These are phyloP conservation scores for Monosporascus ibericus DNA, from an alignment of 2,329 filamentous ascomycete species.

Conservation along the genomic window DNA sequence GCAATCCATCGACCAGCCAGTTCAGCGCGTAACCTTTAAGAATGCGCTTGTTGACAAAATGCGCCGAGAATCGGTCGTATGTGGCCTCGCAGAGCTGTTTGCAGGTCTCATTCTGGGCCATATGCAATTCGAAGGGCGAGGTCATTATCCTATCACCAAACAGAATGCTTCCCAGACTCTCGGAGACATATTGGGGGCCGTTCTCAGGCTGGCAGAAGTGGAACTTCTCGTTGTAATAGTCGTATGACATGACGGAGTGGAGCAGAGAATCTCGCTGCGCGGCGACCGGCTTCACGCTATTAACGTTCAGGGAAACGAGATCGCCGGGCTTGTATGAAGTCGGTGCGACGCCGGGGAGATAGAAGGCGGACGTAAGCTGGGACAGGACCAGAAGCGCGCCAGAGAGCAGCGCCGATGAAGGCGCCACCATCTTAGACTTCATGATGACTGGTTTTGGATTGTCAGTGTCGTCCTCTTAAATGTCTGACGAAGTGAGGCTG, in stretches of 20 bases:
- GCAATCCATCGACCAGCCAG: slow-evolving; percentile 91
- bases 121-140: slow-evolving; percentile 85
- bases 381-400: slow-evolving; percentile 45
- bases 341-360: slow-evolving; percentile 91
- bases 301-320: slow-evolving; percentile 81
- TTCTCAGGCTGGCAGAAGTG: slow-evolving; percentile 78
- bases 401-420: slow-evolving; percentile 42
- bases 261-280: slow-evolving; percentile 72
- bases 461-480: not conserved
- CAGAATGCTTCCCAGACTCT: slow-evolving; percentile 90
- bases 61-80: slow-evolving; percentile 58
- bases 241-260: slow-evolving; percentile 89
- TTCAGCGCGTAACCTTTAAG: slow-evolving; percentile 84
- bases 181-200: slow-evolving; percentile 73
- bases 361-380: slow-evolving; percentile 67
- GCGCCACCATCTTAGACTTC: slow-evolving; percentile 40
- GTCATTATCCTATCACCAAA: slow-evolving; percentile 97
- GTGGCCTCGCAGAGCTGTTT: slow-evolving; percentile 67
- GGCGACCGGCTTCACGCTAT: slow-evolving; percentile 81
- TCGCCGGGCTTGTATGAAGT: slow-evolving; percentile 82
- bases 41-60: slow-evolving; percentile 80
- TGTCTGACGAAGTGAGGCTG: not conserved
- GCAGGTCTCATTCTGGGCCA: slow-evolving; percentile 83
- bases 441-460: slow-evolving; percentile 28
- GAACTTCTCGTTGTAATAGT: slow-evolving; percentile 88